Conservation (phyloP, 1,284 basidiomycete species). For the Schizophyllum commune region DNA sequence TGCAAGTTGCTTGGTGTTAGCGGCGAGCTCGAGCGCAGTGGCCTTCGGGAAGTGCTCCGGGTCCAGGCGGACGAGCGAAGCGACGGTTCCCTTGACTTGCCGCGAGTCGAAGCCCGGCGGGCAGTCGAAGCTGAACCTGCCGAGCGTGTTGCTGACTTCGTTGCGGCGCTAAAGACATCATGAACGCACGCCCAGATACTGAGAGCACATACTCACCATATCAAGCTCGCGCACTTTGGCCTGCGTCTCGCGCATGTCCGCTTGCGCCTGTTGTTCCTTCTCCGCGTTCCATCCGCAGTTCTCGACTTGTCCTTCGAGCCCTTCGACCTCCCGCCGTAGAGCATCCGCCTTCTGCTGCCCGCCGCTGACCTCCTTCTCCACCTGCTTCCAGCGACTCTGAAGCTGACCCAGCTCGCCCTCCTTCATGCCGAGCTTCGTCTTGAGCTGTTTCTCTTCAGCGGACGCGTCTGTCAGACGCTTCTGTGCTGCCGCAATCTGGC, state of each 20-base stretch:
- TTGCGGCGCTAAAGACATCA: conserved; percentile 56
- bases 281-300: conserved; percentile 76
- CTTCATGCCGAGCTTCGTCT: conserved; percentile 71
- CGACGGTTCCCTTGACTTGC: conserved; percentile 93
- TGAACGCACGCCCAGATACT: conserved; percentile 5
- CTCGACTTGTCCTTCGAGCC: conserved; percentile 44
- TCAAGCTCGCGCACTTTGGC: conserved; percentile 51
- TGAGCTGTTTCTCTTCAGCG: conserved; percentile 83
- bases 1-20: conserved; percentile 80
- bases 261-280: conserved; percentile 53
- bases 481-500: conserved; percentile 88
- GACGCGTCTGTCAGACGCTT: conserved; percentile 68
- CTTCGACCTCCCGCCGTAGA: conserved; percentile 57
- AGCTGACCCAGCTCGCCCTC: conserved; percentile 78
- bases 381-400: conserved; percentile 76
- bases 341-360: conserved; percentile 63
- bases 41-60: conserved; percentile 69
- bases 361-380: conserved; percentile 78
- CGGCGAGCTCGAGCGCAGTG: conserved; percentile 91
- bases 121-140: conserved; percentile 81
- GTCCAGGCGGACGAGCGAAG: conserved; percentile 73
- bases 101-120: conserved; percentile 77
- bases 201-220: conserved; percentile 56
- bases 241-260: conserved; percentile 27
- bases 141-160: conserved; percentile 57